phyloP scores from a whole-genome alignment of 176 grass and related monocot genomes.

The Phoenix roebelenii region DNA sequence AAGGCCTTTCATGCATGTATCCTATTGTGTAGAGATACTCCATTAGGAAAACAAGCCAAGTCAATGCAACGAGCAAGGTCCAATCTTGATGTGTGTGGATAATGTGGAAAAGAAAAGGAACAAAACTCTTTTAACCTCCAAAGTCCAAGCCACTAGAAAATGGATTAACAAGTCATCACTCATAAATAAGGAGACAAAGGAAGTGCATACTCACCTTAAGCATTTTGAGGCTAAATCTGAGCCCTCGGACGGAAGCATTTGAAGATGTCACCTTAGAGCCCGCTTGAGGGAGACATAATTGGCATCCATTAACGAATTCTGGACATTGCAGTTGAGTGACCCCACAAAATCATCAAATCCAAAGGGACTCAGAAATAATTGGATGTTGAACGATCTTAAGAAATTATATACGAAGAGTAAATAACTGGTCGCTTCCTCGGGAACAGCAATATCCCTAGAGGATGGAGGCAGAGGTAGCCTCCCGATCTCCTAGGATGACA shows the following conservation, averaged over 20 bases:
- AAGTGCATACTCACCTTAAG: constrained; percentile 42
- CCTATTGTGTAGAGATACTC: constrained; percentile 71
- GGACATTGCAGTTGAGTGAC: constrained; percentile 54
- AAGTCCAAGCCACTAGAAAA: too few relatives aligned
- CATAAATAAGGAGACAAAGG: too few relatives aligned
- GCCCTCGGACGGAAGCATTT: constrained; percentile 53
- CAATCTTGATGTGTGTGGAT: constrained; percentile 63
- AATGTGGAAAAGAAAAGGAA: background rate
- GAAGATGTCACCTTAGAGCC: constrained; percentile 54
- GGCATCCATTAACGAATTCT: constrained; percentile 80
- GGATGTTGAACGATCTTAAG: constrained; percentile 72
- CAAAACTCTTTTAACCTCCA: too few relatives aligned
- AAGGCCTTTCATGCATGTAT: constrained; percentile 37
- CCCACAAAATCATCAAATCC: constrained; percentile 79
- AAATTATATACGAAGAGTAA: constrained; percentile 91
- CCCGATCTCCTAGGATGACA: constrained; percentile 23
- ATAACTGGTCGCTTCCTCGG: constrained; percentile 54
- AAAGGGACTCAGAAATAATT: constrained; percentile 80
- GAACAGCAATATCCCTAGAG: constrained; percentile 56
- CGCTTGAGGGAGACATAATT: constrained; percentile 66
- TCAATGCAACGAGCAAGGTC: constrained; percentile 70
- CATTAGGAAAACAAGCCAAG: constrained; percentile 70
- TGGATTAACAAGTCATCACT: too few relatives aligned
- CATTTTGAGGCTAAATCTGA: constrained; percentile 61
- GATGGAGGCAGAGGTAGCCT: constrained; percentile 58